Base-by-base conservation (phyloP, 2,329 filamentous ascomycete genomes). In the Didymella pomorum region DNA sequence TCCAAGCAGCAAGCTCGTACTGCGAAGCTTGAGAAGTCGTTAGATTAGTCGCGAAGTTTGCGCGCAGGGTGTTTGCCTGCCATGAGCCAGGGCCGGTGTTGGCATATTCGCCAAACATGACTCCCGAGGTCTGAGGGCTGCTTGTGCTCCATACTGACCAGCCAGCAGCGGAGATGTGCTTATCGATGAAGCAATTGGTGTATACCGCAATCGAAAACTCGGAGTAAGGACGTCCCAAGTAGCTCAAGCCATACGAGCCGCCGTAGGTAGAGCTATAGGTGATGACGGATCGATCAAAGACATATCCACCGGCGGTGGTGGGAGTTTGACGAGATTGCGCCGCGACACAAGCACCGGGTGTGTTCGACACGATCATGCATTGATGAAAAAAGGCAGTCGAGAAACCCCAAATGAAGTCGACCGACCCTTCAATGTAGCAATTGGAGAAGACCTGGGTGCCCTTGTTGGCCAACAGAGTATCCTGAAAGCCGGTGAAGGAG, bases 361-460 rank as follows among this genome's bases (percentile, higher is more conserved):
- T 69, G 37, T 70, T 68, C 28, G 58, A 61, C 7, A 68, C 60
- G 23, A 68, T 66, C 58, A 79, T 79, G 60, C 79, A 79, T 26
- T 75, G 65, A 46, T 83, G 78, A 69, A 80, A 82, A 81, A 80
- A 87, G 50, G 79, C 76, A 54, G 76, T 71, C 46, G 82, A 78
- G 60, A 79, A 66, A 33, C 85, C 80, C 71, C 86, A 87, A 59
- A 85, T 82, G 62, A 85, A 85, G 66, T 86, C 85, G 51, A 83
- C 80, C 21, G 82, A 49, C 23, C 84, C 84, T 44, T 84, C 80
- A 59, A 87, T 84, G 58, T 84, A 82, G 63, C 80, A 81, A 60
- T 81, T 81, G 37, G 79, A 82, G 67, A 85, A 87, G 21, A 86
- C 71, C 64, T 86, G 80, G 59, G 81, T 76, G 60, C 84, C 85